Percentiles rank a stretch among this genome's conserved stretches.
These are phyloP conservation scores for Blastomyces parvus DNA, from an alignment of 2,329 filamentous ascomycete species.

Conservation along the genomic window DNA sequence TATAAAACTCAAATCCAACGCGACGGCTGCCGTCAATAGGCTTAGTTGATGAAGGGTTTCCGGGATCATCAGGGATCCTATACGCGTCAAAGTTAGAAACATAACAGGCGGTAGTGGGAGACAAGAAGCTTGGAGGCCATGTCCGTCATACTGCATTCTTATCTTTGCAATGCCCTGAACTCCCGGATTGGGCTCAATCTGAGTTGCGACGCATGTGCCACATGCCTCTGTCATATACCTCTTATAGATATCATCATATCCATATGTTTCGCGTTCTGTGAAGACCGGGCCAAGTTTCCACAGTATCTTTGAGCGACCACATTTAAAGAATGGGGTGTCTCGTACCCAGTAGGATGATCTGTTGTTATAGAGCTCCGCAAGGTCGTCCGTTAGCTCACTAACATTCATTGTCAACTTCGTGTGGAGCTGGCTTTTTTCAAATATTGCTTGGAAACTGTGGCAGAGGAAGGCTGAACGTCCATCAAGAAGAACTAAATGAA, in stretches of 20 bases:
- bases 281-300: constrained; percentile 9
- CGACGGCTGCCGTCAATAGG: neutral
- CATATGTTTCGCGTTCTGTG: constrained; percentile 8
- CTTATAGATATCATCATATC: neutral
- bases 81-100: constrained; percentile 4
- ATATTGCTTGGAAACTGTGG: too few species aligned
- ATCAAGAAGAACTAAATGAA: too few species aligned
- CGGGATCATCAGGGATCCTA: constrained; percentile 7
- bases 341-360: constrained; percentile 5
- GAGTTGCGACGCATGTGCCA: constrained; percentile 13
- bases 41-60: constrained; percentile 4
- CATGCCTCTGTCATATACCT: constrained; percentile 10
- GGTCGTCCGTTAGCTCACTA: constrained; percentile 4
- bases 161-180: constrained; percentile 14
- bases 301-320: constrained; percentile 4
- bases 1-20: constrained; percentile 1
- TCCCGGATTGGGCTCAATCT: constrained; percentile 11
- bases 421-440: too few species aligned
- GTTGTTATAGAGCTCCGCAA: neutral
- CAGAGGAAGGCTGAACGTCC: too few species aligned
- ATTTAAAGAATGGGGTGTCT: constrained; percentile 4
- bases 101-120: neutral
- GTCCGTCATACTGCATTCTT: constrained; percentile 13
- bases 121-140: neutral
- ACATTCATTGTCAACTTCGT: neutral